phyloP scores from a whole-genome alignment of 208 protist genomes.

The Naegleria fowleri region DNA sequence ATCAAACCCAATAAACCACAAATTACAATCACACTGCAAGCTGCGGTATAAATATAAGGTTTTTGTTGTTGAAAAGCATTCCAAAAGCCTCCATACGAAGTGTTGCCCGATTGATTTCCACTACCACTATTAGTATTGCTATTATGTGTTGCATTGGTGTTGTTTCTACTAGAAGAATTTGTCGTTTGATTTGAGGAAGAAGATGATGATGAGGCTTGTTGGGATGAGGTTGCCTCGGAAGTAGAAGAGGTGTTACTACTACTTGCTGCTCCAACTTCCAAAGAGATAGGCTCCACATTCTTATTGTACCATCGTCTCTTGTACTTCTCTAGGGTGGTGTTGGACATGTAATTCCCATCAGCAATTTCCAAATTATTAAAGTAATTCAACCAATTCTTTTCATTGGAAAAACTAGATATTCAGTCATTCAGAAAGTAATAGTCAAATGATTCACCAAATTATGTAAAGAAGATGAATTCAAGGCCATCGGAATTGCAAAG shows the following conservation, averaged over 20 bases:
- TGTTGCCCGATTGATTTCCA: background rate
- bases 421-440: too few species aligned
- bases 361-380: background rate
- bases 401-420: background rate
- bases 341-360: slow-evolving; percentile 8
- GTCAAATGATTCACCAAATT: too few species aligned
- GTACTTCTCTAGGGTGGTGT: background rate
- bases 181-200: background rate
- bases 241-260: background rate
- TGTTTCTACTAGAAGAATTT: background rate
- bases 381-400: background rate
- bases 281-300: background rate
- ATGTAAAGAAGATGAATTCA: too few species aligned
- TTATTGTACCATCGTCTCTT: background rate
- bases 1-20: background rate
- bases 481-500: too few species aligned
- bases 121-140: background rate
- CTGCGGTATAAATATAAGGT: background rate
- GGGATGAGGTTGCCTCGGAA: background rate
- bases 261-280: background rate
- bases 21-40: background rate
- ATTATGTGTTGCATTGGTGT: background rate
- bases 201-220: background rate
- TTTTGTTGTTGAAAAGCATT: background rate
- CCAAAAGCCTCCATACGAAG: background rate